Percentiles rank a stretch among this genome's conserved stretches.
Evolutionary conservation across 768 basidiomycete species (phyloP).

Genomic region (Xerocomus brunneocitrinus): DNA sequence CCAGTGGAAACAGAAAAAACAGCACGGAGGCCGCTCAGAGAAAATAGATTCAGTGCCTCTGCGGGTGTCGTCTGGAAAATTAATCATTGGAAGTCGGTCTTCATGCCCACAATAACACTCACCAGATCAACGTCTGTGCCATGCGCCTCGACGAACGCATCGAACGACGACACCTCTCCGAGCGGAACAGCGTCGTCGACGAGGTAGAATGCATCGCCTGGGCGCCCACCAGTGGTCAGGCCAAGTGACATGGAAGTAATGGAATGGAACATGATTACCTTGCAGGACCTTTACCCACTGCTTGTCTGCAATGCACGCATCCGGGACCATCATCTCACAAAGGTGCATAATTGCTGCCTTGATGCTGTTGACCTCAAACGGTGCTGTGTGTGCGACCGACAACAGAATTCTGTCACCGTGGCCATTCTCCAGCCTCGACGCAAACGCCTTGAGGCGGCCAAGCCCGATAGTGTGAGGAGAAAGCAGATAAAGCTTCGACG

Average conservation of each 20-base stretch:
- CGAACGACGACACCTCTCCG: constrained; percentile 10
- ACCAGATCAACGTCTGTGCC: constrained; percentile 8
- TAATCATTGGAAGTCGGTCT: not conserved
- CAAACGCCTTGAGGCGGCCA: constrained; percentile 13
- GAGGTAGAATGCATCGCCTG: constrained; percentile 18
- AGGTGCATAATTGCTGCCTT: constrained; percentile 8
- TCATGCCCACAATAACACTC: not conserved
- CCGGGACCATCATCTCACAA: constrained; percentile 7
- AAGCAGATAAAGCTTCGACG: constrained; percentile 23
- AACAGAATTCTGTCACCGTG: constrained; percentile 26
- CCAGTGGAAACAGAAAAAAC: constrained; percentile 37
- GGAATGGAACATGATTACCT: constrained; percentile 6
- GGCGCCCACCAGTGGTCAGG: not conserved
- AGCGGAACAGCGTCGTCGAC: constrained; percentile 8
- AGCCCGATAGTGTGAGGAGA: constrained; percentile 12
- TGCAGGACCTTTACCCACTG: constrained; percentile 19
- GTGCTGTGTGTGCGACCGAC: constrained; percentile 13
- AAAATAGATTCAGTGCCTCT: constrained; percentile 44
- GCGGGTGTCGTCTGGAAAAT: constrained; percentile 36
- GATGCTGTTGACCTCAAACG: constrained; percentile 9
- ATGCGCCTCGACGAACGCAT: constrained; percentile 15
- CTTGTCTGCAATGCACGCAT: constrained; percentile 1
- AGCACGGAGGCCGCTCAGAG: constrained; percentile 41
- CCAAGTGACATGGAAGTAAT: not conserved
- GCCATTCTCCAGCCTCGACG: constrained; percentile 24